A percentile compares a stretch with the other conserved stretches of the same genome.
Evolutionary conservation across 148 eudicot genomes (phyloP).

Genomic region (Cornus florida): DNA sequence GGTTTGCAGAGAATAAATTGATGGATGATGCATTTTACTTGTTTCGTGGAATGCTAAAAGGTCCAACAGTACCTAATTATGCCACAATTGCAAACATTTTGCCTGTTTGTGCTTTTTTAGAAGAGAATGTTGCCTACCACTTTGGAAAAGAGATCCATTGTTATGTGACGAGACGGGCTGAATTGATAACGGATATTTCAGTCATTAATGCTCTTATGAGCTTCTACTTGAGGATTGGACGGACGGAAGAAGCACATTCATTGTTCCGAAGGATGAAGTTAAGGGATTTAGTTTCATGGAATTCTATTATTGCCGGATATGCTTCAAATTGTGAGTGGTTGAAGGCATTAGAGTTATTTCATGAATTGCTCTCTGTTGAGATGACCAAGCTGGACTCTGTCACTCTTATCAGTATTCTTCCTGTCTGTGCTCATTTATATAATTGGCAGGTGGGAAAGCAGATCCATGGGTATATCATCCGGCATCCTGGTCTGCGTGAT

Average conservation of each 20-base stretch:
- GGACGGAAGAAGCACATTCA: slow-evolving; percentile 35
- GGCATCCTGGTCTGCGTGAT: slow-evolving; percentile 29
- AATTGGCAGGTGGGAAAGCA: slow-evolving; percentile 50
- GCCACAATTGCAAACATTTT: slow-evolving; percentile 63
- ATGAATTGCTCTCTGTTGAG: slow-evolving; percentile 28
- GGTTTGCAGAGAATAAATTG: slow-evolving; percentile 55
- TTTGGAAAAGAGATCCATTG: slow-evolving; percentile 46
- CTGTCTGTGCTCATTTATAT: slow-evolving; percentile 44
- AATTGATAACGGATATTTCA: slow-evolving; percentile 37
- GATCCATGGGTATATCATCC: slow-evolving; percentile 61
- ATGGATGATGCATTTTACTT: slow-evolving; percentile 41
- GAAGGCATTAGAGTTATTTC: slow-evolving; percentile 54
- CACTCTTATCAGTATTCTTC: slow-evolving; percentile 61
- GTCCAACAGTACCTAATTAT: slow-evolving; percentile 46
- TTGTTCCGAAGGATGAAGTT: slow-evolving; percentile 48
- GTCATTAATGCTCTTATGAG: slow-evolving; percentile 62
- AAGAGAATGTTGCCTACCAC: slow-evolving; percentile 25
- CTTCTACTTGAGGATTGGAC: slow-evolving; percentile 54
- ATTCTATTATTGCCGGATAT: slow-evolving; percentile 66
- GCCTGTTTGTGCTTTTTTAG: slow-evolving; percentile 54
- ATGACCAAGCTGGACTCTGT: slow-evolving; percentile 40
- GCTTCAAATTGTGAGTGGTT: slow-evolving; percentile 43
- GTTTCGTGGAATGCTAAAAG: slow-evolving; percentile 55
- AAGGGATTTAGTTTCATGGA: slow-evolving; percentile 73
- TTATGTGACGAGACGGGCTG: slow-evolving; percentile 37